These are phyloP conservation scores for Mycena polygramma DNA, from an alignment of 768 basidiomycete genomes.

Conservation along the genomic window DNA sequence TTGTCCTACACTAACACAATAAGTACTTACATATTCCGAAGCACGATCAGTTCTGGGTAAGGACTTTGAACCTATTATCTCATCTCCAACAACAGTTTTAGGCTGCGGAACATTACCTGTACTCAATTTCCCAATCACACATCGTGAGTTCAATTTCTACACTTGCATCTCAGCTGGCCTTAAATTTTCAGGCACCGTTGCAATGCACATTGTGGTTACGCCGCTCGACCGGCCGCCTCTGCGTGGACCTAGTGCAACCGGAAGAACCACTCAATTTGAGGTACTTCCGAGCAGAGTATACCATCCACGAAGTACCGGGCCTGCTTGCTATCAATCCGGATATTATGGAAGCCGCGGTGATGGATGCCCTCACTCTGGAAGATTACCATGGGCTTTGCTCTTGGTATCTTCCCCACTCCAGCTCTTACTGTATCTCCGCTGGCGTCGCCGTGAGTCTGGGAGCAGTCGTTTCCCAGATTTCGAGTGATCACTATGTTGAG, in stretches of 20 bases:
- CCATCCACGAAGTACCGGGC: no score
- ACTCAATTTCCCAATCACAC: no score
- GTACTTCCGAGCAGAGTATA: no score
- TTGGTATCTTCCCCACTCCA: neutral
- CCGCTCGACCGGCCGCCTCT: conserved; percentile 4
- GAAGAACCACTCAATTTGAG: no score
- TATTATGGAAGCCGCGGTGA: neutral
- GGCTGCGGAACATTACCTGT: no score
- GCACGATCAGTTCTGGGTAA: no score
- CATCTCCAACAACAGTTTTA: no score
- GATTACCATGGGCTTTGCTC: neutral
- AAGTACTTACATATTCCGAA: no score
- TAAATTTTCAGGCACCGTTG: neutral
- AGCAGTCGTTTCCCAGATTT: neutral
- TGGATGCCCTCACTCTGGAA: neutral
- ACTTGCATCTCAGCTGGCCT: no score
- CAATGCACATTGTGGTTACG: conserved; percentile 3
- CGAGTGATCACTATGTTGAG: no score
- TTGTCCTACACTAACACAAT: no score
- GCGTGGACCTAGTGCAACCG: neutral
- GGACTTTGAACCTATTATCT: no score
- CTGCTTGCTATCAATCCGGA: neutral
- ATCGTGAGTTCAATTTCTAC: neutral
- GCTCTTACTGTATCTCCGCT: neutral
- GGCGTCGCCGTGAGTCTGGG: neutral